Evolutionary conservation across 2,329 filamentous ascomycete genomes (phyloP), one percentile per base, ranked within the genome.

Genomic region (Monosporascus ibericus): DNA sequence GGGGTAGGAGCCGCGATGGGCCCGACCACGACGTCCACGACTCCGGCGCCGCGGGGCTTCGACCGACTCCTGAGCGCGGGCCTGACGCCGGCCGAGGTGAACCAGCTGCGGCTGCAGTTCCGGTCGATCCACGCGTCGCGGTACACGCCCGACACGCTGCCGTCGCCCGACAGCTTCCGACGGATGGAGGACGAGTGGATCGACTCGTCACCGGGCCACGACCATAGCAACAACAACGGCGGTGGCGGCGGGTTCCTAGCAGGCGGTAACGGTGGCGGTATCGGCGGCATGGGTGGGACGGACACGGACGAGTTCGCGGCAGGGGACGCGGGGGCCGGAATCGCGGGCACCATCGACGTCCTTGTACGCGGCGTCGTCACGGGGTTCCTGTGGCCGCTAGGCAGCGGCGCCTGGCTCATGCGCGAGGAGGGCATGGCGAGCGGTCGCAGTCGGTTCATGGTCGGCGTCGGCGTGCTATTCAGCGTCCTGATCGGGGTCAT

Each of bases 351-450:
- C 11, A 74, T 96, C 44, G 92, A 97, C 64, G 86, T 95, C 63
- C 82, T 96, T 74, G 77, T 97, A 53, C 88, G 86, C 72, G 94
- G 92, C 5, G 90, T 94, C 69, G 75, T 95, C 54, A 88, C 94
- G 63, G 94, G 94, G 0, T 99, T 97, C 75, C 88, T 99, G 68
- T 97, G 92, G 83, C 94, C 94, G 4, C 70, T 97, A 9, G 92
- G 90, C 0, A 91, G 89, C 63, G 75, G 92, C 52, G 84, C 87
- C 49, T 96, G 92, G 90, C 74, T 95, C 48, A 80, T 92, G 58
- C 79, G 92, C 54, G 90, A 96, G 69, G 88, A 94, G 53, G 91
- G 89, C 1, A 85, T 97, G 54, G 95, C 91, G 83, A 88, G 85
- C 55, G 84, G 87, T 64, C 78, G 92, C 63, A 88, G 90, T 75